These are phyloP conservation scores for Apiospora hydei DNA, from an alignment of 2,329 filamentous ascomycete species.

Conservation along the genomic window DNA sequence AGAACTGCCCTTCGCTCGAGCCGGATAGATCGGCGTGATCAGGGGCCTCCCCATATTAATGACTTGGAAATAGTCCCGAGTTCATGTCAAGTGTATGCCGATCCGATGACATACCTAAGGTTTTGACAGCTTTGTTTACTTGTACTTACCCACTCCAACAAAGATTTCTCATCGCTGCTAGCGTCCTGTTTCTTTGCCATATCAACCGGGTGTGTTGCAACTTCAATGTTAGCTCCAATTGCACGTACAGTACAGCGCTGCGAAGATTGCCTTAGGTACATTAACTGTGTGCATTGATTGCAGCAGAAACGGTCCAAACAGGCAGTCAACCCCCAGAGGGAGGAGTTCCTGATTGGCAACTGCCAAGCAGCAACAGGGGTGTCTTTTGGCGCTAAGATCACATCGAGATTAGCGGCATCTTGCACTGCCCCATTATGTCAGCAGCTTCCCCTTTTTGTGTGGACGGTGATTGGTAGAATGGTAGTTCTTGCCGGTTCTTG, in stretches of 20 bases:
- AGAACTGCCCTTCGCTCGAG: slow-evolving; percentile 32
- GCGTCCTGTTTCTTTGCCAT: background rate
- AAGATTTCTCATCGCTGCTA: background rate
- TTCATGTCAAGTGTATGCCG: background rate
- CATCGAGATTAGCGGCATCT: slow-evolving; percentile 17
- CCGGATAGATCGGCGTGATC: slow-evolving; percentile 11
- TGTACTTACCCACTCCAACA: background rate
- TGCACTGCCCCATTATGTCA: slow-evolving; percentile 19
- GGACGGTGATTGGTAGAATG: background rate
- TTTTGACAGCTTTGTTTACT: background rate
- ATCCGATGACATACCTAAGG: background rate
- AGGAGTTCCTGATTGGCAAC: background rate
- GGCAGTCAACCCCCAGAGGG: background rate
- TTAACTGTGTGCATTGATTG: background rate
- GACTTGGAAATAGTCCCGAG: slow-evolving; percentile 14
- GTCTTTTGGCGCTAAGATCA: background rate
- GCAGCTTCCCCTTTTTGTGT: background rate
- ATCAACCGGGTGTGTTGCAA: background rate
- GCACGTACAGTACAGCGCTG: background rate
- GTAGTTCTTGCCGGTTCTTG: background rate
- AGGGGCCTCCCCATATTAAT: slow-evolving; percentile 1
- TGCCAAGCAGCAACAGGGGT: background rate
- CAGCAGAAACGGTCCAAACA: background rate
- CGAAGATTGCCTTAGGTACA: too few species aligned
- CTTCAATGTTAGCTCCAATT: background rate